phyloP scores from a whole-genome alignment of 2,329 filamentous ascomycete genomes.

The Sclerotinia glacialis region DNA sequence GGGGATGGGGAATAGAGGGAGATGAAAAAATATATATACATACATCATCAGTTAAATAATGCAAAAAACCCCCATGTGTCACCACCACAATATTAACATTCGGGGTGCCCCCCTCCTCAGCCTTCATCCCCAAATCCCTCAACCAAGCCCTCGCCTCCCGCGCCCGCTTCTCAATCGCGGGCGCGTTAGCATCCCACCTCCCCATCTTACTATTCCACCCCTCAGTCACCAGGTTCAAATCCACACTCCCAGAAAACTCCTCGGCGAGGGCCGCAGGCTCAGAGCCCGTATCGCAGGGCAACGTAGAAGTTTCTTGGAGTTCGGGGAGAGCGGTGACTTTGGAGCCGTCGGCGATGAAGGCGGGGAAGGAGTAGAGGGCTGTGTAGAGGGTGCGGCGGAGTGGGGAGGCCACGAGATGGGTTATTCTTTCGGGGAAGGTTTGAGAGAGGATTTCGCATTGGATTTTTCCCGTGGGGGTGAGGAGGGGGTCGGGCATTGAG shows the following conservation, averaged over 20 bases:
- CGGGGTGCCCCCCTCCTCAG: slow-evolving; percentile 34
- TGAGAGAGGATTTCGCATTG: slow-evolving; percentile 67
- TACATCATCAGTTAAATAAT: slow-evolving; percentile 75
- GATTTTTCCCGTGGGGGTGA: slow-evolving; percentile 71
- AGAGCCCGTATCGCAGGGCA: slow-evolving; percentile 71
- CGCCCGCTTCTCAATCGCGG: slow-evolving; percentile 46
- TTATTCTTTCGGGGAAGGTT: slow-evolving; percentile 62
- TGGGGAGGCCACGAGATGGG: slow-evolving; percentile 73
- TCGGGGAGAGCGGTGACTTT: slow-evolving; percentile 65
- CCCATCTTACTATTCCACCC: slow-evolving; percentile 33
- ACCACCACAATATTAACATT: slow-evolving; percentile 71
- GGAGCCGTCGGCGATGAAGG: slow-evolving; percentile 45
- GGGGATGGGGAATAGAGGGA: no score
- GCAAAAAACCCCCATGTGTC: slow-evolving; percentile 78
- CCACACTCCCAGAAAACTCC: not conserved
- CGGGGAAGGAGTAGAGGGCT: slow-evolving; percentile 65
- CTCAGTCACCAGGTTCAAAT: not conserved
- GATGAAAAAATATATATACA: not conserved
- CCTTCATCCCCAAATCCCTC: slow-evolving; percentile 41
- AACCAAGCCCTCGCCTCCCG: slow-evolving; percentile 59
- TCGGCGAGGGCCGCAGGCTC: not conserved
- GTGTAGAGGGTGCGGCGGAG: slow-evolving; percentile 80
- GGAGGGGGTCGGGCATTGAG: slow-evolving; percentile 68
- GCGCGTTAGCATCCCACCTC: slow-evolving; percentile 36
- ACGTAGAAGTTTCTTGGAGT: slow-evolving; percentile 72